phyloP scores from a whole-genome alignment of 2,329 filamentous ascomycete species.

The Magnaporthiopsis incrustans region DNA sequence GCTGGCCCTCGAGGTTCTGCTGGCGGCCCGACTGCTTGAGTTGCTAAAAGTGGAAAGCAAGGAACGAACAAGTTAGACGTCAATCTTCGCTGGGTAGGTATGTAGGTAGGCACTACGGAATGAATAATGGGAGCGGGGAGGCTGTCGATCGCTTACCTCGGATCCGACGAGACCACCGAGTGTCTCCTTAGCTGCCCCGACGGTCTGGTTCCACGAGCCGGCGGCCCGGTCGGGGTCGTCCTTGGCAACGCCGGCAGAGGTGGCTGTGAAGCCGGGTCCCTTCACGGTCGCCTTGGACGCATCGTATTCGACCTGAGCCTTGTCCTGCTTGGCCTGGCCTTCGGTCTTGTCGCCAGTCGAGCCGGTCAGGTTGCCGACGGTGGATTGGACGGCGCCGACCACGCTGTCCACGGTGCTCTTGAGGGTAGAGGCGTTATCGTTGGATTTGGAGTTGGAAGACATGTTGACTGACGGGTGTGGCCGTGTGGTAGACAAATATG shows the following conservation, averaged over 20 bases:
- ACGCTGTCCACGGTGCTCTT: slow-evolving; percentile 70
- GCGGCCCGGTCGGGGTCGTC: slow-evolving; percentile 65
- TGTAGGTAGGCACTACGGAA: too few relatives aligned
- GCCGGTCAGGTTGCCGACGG: slow-evolving; percentile 65
- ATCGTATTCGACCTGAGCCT: slow-evolving; percentile 59
- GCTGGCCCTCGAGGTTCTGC: slow-evolving; percentile 75
- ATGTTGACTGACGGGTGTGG: slow-evolving; percentile 20
- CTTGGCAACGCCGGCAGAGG: slow-evolving; percentile 58
- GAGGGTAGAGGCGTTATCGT: slow-evolving; percentile 60
- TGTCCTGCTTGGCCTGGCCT: slow-evolving; percentile 56
- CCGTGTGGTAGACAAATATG: not conserved
- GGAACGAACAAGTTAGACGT: not conserved
- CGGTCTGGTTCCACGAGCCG: slow-evolving; percentile 80
- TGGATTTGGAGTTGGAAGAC: slow-evolving; percentile 31
- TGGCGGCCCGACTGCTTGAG: slow-evolving; percentile 66
- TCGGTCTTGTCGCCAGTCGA: slow-evolving; percentile 58
- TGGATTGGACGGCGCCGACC: slow-evolving; percentile 63
- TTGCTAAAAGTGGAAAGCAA: slow-evolving; percentile 28
- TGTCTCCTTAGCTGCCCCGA: slow-evolving; percentile 79
- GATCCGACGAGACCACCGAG: slow-evolving; percentile 68
- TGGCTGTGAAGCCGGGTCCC: slow-evolving; percentile 63
- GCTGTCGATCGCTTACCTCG: slow-evolving; percentile 39
- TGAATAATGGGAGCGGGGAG: not conserved
- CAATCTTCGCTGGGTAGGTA: not conserved
- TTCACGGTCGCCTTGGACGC: slow-evolving; percentile 69